Percentiles rank a stretch among this genome's conserved stretches.
Conservation (phyloP, 1,284 basidiomycete genomes). For the Leccinum angustisporum region DNA sequence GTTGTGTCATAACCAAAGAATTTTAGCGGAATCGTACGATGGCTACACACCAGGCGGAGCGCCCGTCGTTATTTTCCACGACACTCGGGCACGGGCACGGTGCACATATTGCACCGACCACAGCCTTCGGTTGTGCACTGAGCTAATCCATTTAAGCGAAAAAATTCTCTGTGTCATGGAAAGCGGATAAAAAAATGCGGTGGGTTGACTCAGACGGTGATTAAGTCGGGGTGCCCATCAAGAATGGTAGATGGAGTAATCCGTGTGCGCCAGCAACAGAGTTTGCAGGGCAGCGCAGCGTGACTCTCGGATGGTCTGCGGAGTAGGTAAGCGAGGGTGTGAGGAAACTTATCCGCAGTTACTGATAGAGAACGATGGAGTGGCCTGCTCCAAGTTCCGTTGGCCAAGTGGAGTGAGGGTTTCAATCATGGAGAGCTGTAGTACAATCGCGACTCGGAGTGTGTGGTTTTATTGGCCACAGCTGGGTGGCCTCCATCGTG, state of each 20-base stretch:
- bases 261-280: background rate
- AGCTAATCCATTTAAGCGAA: background rate
- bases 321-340: background rate
- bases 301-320: background rate
- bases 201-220: background rate
- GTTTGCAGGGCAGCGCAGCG: background rate
- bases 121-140: background rate
- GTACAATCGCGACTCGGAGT: too few species aligned
- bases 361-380: background rate
- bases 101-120: slow-evolving; percentile 4
- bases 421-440: slow-evolving; percentile 7
- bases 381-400: background rate
- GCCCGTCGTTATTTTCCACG: background rate
- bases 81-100: background rate
- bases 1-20: background rate
- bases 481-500: slow-evolving; percentile 10
- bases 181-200: background rate
- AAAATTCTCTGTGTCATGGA: background rate
- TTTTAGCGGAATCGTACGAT: background rate
- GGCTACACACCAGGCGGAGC: background rate
- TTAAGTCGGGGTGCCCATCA: background rate
- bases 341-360: background rate
- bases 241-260: background rate
- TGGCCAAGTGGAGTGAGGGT: background rate
- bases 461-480: slow-evolving; percentile 1